Conservation (phyloP, 1,284 basidiomycete genomes). For the Tetrapyrgos nigripes region DNA sequence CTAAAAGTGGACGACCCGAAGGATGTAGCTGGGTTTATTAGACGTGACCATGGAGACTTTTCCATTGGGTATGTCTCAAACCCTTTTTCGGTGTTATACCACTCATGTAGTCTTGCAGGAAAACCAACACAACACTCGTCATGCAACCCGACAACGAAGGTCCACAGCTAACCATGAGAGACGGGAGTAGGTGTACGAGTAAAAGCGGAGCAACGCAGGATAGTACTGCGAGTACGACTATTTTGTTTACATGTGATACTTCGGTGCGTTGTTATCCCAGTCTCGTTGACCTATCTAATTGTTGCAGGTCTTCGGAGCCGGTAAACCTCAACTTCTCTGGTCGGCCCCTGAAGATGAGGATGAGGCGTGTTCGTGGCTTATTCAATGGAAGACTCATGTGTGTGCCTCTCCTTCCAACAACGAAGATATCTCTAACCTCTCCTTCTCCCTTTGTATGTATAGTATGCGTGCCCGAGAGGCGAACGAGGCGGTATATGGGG, state of each 20-base stretch:
- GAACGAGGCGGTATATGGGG: constrained; percentile 58
- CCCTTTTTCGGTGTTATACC: background rate
- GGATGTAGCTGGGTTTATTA: constrained; percentile 68
- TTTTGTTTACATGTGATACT: constrained; percentile 74
- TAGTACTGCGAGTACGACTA: constrained; percentile 60
- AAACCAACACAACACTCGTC: constrained; percentile 64
- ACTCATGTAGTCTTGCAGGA: constrained; percentile 38
- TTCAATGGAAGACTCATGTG: constrained; percentile 79
- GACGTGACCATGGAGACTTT: too few relatives aligned
- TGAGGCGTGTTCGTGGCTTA: constrained; percentile 66
- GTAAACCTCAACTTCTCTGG: constrained; percentile 63
- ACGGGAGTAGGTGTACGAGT: constrained; percentile 62
- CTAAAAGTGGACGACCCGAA: constrained; percentile 55
- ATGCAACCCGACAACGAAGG: constrained; percentile 45
- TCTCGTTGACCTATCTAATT: too few relatives aligned
- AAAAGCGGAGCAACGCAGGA: constrained; percentile 45
- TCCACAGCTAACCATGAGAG: constrained; percentile 50
- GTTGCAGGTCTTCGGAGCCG: constrained; percentile 55
- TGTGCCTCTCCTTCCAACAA: constrained; percentile 26
- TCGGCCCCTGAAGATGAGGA: constrained; percentile 68
- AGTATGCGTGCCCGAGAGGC: constrained; percentile 72
- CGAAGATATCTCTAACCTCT: constrained; percentile 5
- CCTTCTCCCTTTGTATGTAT: too few relatives aligned
- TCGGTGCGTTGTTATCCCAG: too few relatives aligned
- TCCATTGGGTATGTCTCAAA: constrained; percentile 68